Percentiles rank a stretch among this genome's conserved stretches.
phyloP scores from a whole-genome alignment of 306 rosid species.

The Abrus pulchellus region DNA sequence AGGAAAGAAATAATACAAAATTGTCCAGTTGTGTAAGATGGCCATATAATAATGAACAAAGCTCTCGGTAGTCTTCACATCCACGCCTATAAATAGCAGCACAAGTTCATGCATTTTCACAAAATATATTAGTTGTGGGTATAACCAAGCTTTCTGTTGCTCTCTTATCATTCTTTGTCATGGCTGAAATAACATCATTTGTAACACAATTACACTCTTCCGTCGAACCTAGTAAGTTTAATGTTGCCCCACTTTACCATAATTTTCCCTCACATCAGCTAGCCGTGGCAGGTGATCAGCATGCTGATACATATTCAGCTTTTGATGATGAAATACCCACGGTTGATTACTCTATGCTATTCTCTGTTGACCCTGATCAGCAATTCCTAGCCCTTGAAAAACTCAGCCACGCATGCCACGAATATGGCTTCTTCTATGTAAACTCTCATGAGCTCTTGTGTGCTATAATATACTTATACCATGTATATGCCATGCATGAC shows the following conservation, averaged over 20 bases:
- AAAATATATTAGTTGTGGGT: too few species aligned
- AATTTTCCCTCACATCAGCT: too few species aligned
- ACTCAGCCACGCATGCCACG: slow-evolving; percentile 43
- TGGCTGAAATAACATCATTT: slow-evolving; percentile 7
- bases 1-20: too few species aligned
- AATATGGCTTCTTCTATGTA: slow-evolving; percentile 57
- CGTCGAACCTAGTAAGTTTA: too few species aligned
- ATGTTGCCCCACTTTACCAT: too few species aligned
- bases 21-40: too few species aligned
- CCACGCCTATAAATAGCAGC: too few species aligned
- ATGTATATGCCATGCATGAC: background rate
- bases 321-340: slow-evolving; percentile 53
- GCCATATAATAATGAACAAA: too few species aligned
- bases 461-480: too few species aligned
- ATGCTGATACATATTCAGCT: slow-evolving; percentile 32
- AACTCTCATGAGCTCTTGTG: background rate
- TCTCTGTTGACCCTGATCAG: slow-evolving; percentile 40
- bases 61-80: too few species aligned
- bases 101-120: too few species aligned
- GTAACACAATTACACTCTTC: background rate
- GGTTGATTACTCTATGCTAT: slow-evolving; percentile 47
- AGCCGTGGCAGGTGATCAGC: too few species aligned
- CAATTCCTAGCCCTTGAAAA: slow-evolving; percentile 27
- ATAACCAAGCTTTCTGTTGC: background rate
- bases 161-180: background rate